Base-by-base conservation (phyloP, 2,329 filamentous ascomycete genomes). In the Fusarium sp. region DNA sequence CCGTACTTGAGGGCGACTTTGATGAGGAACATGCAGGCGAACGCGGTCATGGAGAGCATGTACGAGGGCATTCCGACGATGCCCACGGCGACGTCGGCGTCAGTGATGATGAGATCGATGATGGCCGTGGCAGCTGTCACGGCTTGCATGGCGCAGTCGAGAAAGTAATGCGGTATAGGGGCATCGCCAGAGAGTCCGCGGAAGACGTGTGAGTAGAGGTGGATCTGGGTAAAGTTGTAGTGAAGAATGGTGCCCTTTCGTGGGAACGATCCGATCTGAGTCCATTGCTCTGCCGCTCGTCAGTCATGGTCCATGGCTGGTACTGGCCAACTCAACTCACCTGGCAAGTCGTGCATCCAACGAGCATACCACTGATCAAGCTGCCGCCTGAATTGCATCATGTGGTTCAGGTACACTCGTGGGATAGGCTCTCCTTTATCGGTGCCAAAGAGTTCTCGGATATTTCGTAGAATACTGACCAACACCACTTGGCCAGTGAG, bases 401-500 rank as follows among this genome's bases (percentile, higher is more conserved):
- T 74, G 48, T 86, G 84, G n/a, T 79, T 77, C 35, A 82, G 77
- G 50, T 85, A 83, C 3, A 79, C 79, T 39, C 81, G 77, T 0
- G 81, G 80, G 8, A 87, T 73, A 0, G 80, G 76, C 35, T 83
- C 79, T 8, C 84, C 81, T 4, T 77, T 81, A 51, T 87, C 84
- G 1, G 80, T 80, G 0, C 85, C 84, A 65, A 88, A 87, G 2
- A 84, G 67, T 21, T 86, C 75, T 65, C 82, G 74, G 70, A 86
- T 73, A 73, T 82, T 78, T 72, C 81, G 81, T 58, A 88, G 74
- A 37, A 87, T 87, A 39, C 82, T 80, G 31, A 88, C 78, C 32
- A 88, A 66, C 0, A 82, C 80, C 27, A 88, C 83, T 63, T 88
- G 85, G 17, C 84, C 84, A n/a, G 84, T 76, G 3, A 88, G 75